Conservation (phyloP, 2,329 filamentous ascomycete species). For the Beauveria medogensis region DNA sequence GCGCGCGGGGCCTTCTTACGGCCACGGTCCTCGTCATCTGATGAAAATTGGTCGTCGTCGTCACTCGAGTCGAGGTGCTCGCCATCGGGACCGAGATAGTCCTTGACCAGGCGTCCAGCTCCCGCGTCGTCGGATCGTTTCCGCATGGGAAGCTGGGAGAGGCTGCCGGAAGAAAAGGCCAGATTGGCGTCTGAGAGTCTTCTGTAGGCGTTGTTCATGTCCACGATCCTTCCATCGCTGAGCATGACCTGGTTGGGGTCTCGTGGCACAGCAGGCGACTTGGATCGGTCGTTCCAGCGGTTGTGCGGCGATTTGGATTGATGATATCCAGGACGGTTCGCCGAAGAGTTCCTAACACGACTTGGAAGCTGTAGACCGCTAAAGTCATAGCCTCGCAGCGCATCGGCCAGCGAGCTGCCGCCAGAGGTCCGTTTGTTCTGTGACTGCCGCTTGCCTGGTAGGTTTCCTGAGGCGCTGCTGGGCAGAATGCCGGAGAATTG, state of each 20-base stretch:
- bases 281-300: slow-evolving; percentile 34
- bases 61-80: slow-evolving; percentile 62
- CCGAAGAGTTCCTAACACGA: slow-evolving; percentile 33
- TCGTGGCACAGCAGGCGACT: slow-evolving; percentile 26
- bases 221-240: slow-evolving; percentile 53
- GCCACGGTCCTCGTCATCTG: slow-evolving; percentile 61
- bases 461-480: slow-evolving; percentile 36
- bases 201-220: slow-evolving; percentile 62
- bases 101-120: slow-evolving; percentile 56
- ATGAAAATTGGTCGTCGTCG: slow-evolving; percentile 55
- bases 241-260: slow-evolving; percentile 38
- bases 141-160: slow-evolving; percentile 53
- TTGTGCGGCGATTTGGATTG: slow-evolving; percentile 49
- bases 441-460: slow-evolving; percentile 43
- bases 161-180: slow-evolving; percentile 51
- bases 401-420: slow-evolving; percentile 39
- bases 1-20: slow-evolving; percentile 46
- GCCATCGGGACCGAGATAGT: slow-evolving; percentile 57
- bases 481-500: slow-evolving; percentile 54
- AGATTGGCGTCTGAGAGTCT: slow-evolving; percentile 65
- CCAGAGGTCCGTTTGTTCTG: slow-evolving; percentile 31
- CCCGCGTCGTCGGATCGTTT: slow-evolving; percentile 38
- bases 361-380: slow-evolving; percentile 41
- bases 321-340: slow-evolving; percentile 28
- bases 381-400: slow-evolving; percentile 44